Conservation (phyloP, 2,329 filamentous ascomycete genomes). For the Penicillium fuscoglaucum region DNA sequence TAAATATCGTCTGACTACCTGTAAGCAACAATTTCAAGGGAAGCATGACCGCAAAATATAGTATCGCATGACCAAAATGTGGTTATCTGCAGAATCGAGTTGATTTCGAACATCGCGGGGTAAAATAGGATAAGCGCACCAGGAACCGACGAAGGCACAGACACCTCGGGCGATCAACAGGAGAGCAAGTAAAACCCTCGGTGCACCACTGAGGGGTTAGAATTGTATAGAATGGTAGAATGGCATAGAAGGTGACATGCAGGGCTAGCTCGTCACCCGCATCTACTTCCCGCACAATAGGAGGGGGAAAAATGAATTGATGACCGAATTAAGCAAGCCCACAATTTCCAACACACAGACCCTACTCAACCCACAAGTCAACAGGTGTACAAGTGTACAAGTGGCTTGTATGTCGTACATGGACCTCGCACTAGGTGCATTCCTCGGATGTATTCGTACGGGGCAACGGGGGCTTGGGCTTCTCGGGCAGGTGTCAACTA, state of each 20-base stretch:
- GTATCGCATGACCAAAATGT: background rate
- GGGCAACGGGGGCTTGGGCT: constrained; percentile 2
- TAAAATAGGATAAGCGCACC: background rate
- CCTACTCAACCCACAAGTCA: background rate
- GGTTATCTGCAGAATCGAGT: background rate
- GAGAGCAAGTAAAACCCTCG: background rate
- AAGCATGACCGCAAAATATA: background rate
- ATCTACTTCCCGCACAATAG: background rate
- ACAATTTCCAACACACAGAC: background rate
- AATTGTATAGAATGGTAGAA: background rate
- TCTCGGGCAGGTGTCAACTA: background rate
- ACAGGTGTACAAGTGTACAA: background rate
- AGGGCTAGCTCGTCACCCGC: constrained; percentile 1
- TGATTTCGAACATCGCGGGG: background rate
- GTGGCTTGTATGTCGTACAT: constrained; percentile 11
- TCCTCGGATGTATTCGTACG: constrained; percentile 5
- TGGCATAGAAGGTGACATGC: constrained; percentile 2
- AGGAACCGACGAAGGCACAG: background rate
- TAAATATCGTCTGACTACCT: background rate
- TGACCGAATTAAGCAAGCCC: background rate
- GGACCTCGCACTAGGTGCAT: constrained; percentile 13
- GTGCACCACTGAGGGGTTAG: constrained; percentile 2
- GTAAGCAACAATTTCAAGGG: background rate
- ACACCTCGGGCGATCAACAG: background rate
- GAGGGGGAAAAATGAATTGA: background rate